Base-by-base conservation (phyloP, 257 asterid species). In the Eustoma russellianum region DNA sequence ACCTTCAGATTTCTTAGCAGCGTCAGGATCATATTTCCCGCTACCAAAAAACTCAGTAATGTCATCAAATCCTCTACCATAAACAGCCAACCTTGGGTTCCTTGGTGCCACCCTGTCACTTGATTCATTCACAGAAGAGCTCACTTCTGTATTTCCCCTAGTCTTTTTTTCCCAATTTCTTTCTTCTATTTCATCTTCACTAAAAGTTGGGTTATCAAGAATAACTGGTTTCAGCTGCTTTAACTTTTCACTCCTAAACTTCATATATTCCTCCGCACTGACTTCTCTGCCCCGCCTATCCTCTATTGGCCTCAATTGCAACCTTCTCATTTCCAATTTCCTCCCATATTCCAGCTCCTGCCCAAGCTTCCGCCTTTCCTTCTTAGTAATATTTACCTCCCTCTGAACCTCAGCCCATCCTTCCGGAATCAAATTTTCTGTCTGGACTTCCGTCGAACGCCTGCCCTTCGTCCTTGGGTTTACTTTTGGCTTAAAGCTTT, bases 1-100 rank as follows among this genome's bases (percentile, higher is more conserved):
- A 88, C 95, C 98, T 71, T 71, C 71, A 38, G 85, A 61, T 48
- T 66, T 77, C 52, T 72, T 74, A 15, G 66, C 64, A 48, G 60
- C 63, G 28, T 50, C 60, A 40, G 79, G 77, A 28, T 74, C 85
- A 70, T 92, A 88, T 41, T 45, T 67, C 56, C 71, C 85, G 59
- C 91, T 76, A 14, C 52, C 74, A 66, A 92, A 88, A 62, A 79
- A 60, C 55, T 85, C 82, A 0, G 88, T 75, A 56, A 92, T 77
- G 61, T 83, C 93, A 41, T 88, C 97, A 78, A 92, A 71, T 53
- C 94, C 97, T 28, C 74, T 82, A 9, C 95, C 95, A 52, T 85
- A 85, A 60, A 85, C 95, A 3, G 88, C 95, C 73, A 70, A 58
- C 73, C 94, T 85, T n/a, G 95, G 99, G 56, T 88, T 83, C 76